Percentiles rank a stretch among this genome's conserved stretches.
Conservation (phyloP, 805 yeast genomes). For the Yamadazyma laniorum region DNA sequence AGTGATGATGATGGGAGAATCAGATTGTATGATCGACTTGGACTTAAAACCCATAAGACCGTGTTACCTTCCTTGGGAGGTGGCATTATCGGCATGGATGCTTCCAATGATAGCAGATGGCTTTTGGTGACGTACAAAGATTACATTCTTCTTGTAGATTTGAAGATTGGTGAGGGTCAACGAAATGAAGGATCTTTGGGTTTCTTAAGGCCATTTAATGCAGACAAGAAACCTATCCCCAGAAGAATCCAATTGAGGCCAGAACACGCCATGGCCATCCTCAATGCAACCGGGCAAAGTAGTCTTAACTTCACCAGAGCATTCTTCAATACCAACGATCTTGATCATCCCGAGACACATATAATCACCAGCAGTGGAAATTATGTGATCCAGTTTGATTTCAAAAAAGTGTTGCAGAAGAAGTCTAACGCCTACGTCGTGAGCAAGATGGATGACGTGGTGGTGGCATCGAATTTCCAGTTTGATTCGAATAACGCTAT, state of each 20-base stretch:
- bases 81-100: slow-evolving; percentile 61
- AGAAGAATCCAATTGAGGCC: slow-evolving; percentile 65
- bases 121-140: slow-evolving; percentile 75
- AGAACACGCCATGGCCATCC: slow-evolving; percentile 67
- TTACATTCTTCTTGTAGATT: slow-evolving; percentile 69
- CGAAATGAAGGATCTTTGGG: slow-evolving; percentile 21
- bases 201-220: slow-evolving; percentile 10
- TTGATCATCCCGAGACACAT: slow-evolving; percentile 53
- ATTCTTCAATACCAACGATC: slow-evolving; percentile 67
- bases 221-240: slow-evolving; percentile 59
- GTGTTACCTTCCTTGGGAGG: slow-evolving; percentile 83
- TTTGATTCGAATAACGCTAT: slow-evolving; percentile 71
- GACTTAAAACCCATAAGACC: slow-evolving; percentile 68
- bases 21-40: slow-evolving; percentile 68
- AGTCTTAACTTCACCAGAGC: slow-evolving; percentile 68
- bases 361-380: slow-evolving; percentile 82
- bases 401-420: slow-evolving; percentile 55
- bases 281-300: slow-evolving; percentile 44
- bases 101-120: slow-evolving; percentile 79
- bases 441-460: slow-evolving; percentile 56
- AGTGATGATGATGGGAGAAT: slow-evolving; percentile 77
- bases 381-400: slow-evolving; percentile 77
- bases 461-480: slow-evolving; percentile 76
- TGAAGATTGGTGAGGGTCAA: slow-evolving; percentile 56
- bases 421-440: slow-evolving; percentile 50